Base-by-base conservation (phyloP, 1,284 basidiomycete genomes). In the Rhodotorula sp. region DNA sequence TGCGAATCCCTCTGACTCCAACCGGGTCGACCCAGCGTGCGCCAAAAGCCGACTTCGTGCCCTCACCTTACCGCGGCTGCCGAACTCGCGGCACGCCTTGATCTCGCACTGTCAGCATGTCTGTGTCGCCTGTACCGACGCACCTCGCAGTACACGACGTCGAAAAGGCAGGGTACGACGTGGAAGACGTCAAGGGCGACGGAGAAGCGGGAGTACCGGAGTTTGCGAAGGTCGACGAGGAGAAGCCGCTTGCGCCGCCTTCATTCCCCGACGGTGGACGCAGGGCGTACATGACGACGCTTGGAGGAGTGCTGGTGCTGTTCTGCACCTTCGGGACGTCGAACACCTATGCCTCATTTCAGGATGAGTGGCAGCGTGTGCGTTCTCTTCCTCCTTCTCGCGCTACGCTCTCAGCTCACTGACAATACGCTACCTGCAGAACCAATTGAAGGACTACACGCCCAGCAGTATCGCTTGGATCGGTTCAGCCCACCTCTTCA, bases 381-480 rank as follows among this genome's bases (percentile, higher is more conserved):
- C 44, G 55, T 44, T 22, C n/a, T 9, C 16, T 13, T 30, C 16
- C 24, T 54, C 26, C 28, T 51, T 31, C 48, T 40, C 9, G 4
- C 31, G 2, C 4, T n/a, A 16, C 7, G 24, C 24, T 2, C 15
- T 6, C 28, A 13, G 34, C 16, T 26, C 48, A 13, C 24, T 24
- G 22, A 3, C 30, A 1, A 5, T n/a, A 9, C 31, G 16, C 4
- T 26, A 2, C 31, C 9, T 51, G 26, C 59, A 61, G 59, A 64
- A 68, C 51, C 51, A 53, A 13, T 50, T 68, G 15, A 16, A 20
- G 37, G 31, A 34, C 26, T 66, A 66, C 37, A 46, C 59, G 30
- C 40, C 60, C 1, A 63, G 60, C 24, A 47, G 55, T 20, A 70
- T 70, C 40, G 20, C 59, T 24, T 70, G 68, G 68, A 70, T 70